These are phyloP conservation scores for Oryza nivara DNA, from an alignment of 176 grass and related monocot genomes.

Conservation along the genomic window DNA sequence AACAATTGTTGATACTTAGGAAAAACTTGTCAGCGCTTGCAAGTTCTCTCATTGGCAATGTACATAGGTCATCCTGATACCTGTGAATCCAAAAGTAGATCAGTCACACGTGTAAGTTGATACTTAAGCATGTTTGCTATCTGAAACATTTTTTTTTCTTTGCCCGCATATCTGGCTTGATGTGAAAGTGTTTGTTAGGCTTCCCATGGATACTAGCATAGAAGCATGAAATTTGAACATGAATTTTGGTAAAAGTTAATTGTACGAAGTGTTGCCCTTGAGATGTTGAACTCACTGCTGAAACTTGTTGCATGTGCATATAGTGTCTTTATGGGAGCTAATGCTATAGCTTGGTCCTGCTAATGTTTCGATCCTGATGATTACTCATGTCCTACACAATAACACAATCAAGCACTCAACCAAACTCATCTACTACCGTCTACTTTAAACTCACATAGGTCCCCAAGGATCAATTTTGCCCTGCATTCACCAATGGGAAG, in stretches of 20 bases:
- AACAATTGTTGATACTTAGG: not conserved
- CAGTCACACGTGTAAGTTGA: not conserved
- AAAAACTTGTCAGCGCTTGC: not conserved
- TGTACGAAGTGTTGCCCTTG: not conserved
- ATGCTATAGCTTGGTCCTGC: not conserved
- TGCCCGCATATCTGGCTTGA: not conserved
- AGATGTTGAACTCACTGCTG: constrained; percentile 8
- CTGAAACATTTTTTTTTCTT: too few relatives aligned
- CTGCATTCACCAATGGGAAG: not conserved
- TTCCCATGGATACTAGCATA: not conserved
- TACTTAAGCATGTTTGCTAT: not conserved
- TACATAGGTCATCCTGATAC: not conserved
- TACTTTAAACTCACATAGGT: not conserved
- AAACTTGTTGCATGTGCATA: not conserved
- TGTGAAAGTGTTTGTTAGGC: constrained; percentile 22
- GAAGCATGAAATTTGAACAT: not conserved
- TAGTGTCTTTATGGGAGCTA: not conserved
- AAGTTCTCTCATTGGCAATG: not conserved
- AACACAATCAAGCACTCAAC: not conserved
- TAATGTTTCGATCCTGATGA: not conserved
- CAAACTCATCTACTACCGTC: not conserved
- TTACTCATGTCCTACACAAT: not conserved
- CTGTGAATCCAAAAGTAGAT: not conserved
- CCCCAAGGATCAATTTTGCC: not conserved
- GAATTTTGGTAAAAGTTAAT: not conserved